These are phyloP conservation scores for Apophysomyces ossiformis DNA, from an alignment of 371 early-diverging fungal genomes.

Conservation along the genomic window DNA sequence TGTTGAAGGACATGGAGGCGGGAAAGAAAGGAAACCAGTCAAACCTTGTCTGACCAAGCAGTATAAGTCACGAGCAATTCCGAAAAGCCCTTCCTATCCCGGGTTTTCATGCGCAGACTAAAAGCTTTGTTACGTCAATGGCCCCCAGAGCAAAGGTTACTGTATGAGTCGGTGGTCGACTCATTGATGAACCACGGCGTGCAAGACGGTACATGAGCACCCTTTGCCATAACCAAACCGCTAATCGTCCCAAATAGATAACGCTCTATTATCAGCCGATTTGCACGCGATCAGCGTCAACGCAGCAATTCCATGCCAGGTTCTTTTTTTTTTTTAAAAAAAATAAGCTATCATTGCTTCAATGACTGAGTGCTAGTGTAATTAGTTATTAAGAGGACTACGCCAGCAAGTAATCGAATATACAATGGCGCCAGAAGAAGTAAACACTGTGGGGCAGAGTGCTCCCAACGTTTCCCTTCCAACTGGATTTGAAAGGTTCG, in stretches of 20 bases:
- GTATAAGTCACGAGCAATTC: not conserved
- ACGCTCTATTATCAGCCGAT: not conserved
- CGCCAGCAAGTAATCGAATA: not conserved
- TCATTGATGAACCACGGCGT: not conserved
- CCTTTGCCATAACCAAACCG: slow-evolving; percentile 20
- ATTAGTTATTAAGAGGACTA: not conserved
- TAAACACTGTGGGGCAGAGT: not conserved
- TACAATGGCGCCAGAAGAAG: not conserved
- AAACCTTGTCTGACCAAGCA: not conserved
- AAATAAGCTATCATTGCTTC: not conserved
- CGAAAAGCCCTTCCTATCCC: not conserved
- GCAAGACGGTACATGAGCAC: not conserved
- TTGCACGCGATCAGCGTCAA: not conserved
- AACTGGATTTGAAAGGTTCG: not conserved
- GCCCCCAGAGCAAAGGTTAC: not conserved
- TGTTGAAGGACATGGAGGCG: slow-evolving; percentile 80
- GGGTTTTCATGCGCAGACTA: not conserved
- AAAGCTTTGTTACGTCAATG: slow-evolving; percentile 1
- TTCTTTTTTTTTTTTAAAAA: not conserved
- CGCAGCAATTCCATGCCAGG: not conserved
- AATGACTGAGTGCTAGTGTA: not conserved
- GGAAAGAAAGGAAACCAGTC: not conserved
- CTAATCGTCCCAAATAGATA: not conserved
- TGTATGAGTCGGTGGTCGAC: not conserved
- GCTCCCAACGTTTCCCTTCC: not conserved